phyloP scores from a whole-genome alignment of 2,329 filamentous ascomycete genomes.

The Aschersonia sp. region DNA sequence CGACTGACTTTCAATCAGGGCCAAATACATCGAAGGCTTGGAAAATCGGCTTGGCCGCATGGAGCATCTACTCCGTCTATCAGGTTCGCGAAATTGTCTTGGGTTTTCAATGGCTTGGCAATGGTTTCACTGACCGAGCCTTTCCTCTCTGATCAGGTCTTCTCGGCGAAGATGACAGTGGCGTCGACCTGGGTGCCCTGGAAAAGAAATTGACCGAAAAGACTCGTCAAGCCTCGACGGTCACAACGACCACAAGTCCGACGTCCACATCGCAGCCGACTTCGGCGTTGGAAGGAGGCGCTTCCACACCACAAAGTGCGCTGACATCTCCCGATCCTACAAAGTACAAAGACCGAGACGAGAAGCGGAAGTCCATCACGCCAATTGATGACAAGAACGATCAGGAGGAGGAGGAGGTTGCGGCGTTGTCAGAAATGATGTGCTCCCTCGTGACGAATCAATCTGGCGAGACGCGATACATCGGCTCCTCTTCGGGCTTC shows the following conservation, averaged over 20 bases:
- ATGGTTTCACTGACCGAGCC: not conserved
- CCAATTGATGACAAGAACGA: slow-evolving; percentile 28
- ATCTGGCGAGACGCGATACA: slow-evolving; percentile 87
- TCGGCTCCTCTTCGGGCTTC: slow-evolving; percentile 96
- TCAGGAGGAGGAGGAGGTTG: slow-evolving; percentile 51
- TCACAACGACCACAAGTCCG: slow-evolving; percentile 24
- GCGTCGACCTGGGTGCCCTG: slow-evolving; percentile 75
- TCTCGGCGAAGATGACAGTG: slow-evolving; percentile 71
- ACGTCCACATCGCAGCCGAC: slow-evolving; percentile 35
- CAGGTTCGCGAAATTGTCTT: slow-evolving; percentile 30
- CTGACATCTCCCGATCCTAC: slow-evolving; percentile 36
- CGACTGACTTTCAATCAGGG: slow-evolving; percentile 32
- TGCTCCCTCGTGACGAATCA: slow-evolving; percentile 94
- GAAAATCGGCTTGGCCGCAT: slow-evolving; percentile 92
- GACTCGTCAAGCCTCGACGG: slow-evolving; percentile 34
- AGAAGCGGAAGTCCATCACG: slow-evolving; percentile 21
- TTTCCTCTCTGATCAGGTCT: slow-evolving; percentile 36
- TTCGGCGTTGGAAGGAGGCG: slow-evolving; percentile 25
- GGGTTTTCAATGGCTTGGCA: no score
- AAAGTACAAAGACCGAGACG: slow-evolving; percentile 18
- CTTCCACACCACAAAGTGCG: slow-evolving; percentile 37
- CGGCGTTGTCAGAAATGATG: slow-evolving; percentile 94
- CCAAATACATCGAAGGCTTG: slow-evolving; percentile 94
- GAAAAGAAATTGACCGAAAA: slow-evolving; percentile 61
- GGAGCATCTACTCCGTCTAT: slow-evolving; percentile 80